Evolutionary conservation across 2,329 filamentous ascomycete genomes (phyloP).

Genomic region (Colletotrichum filicis): DNA sequence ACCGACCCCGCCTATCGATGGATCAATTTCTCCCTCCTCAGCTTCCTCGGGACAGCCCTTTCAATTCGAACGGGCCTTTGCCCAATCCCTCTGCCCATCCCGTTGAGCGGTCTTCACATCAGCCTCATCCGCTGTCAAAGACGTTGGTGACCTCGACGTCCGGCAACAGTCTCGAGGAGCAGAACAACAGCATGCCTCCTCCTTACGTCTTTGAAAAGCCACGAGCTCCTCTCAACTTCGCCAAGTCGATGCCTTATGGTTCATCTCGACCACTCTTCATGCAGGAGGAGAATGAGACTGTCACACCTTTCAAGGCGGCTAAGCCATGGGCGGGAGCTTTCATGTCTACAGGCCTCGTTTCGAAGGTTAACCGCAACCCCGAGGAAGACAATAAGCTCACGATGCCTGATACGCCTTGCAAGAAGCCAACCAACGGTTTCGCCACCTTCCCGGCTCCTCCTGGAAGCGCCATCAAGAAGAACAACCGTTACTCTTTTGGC

Average conservation of each 20-base stretch:
- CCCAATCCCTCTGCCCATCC: slow-evolving; percentile 65
- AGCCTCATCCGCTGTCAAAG: slow-evolving; percentile 86
- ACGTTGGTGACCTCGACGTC: slow-evolving; percentile 90
- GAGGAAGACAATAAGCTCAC: slow-evolving; percentile 74
- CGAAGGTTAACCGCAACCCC: slow-evolving; percentile 89
- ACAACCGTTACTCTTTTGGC: slow-evolving; percentile 78
- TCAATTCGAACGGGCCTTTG: slow-evolving; percentile 65
- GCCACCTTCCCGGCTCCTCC: slow-evolving; percentile 71
- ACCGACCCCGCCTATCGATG: slow-evolving; percentile 78
- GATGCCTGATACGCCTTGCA: slow-evolving; percentile 96
- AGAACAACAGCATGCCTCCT: slow-evolving; percentile 58
- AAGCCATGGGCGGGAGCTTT: slow-evolving; percentile 86
- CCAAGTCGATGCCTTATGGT: slow-evolving; percentile 79
- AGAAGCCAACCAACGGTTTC: slow-evolving; percentile 80
- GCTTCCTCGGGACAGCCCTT: slow-evolving; percentile 70
- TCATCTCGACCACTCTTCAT: slow-evolving; percentile 43
- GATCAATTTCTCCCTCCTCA: slow-evolving; percentile 80
- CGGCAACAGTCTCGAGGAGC: slow-evolving; percentile 79
- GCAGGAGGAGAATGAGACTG: slow-evolving; percentile 32
- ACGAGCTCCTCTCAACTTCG: slow-evolving; percentile 67
- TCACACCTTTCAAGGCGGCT: slow-evolving; percentile 71
- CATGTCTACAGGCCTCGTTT: slow-evolving; percentile 93
- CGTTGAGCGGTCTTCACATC: slow-evolving; percentile 57
- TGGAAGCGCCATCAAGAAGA: slow-evolving; percentile 71
- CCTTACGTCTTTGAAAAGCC: slow-evolving; percentile 66